phyloP scores from a whole-genome alignment of 768 basidiomycete species.

The Phlebiopsis gigantea region DNA sequence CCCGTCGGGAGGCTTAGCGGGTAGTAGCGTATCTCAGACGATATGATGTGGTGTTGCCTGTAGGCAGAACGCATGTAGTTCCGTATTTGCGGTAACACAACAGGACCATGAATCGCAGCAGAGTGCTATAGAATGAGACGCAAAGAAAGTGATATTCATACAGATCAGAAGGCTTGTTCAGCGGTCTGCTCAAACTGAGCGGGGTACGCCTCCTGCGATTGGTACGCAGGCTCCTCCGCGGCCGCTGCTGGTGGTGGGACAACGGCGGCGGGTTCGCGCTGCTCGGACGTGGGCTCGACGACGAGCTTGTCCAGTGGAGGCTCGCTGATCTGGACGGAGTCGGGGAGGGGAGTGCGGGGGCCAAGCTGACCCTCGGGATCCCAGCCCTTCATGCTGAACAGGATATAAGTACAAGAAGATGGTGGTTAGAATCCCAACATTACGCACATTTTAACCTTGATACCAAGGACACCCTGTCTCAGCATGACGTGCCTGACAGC shows the following conservation, averaged over 20 bases:
- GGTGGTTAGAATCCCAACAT: no score
- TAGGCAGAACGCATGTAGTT: background rate
- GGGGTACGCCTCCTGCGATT: conserved; percentile 33
- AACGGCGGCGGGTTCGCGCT: conserved; percentile 58
- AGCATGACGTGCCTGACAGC: conserved; percentile 98
- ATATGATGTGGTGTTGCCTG: conserved; percentile 6
- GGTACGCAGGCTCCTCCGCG: conserved; percentile 43
- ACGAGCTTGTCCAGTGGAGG: conserved; percentile 89
- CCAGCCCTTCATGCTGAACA: conserved; percentile 85
- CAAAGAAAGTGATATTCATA: conserved; percentile 3
- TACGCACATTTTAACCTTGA: conserved; percentile 98
- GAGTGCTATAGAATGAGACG: background rate
- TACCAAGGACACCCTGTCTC: conserved; percentile 97
- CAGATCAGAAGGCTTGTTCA: conserved; percentile 45
- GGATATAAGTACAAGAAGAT: no score
- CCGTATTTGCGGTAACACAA: conserved; percentile 2
- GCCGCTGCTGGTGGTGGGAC: conserved; percentile 42
- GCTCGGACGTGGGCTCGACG: conserved; percentile 86
- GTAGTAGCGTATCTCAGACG: conserved; percentile 38
- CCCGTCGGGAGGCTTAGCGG: conserved; percentile 43
- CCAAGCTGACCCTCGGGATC: conserved; percentile 90
- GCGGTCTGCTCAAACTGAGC: conserved; percentile 22
- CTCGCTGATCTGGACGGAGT: conserved; percentile 86
- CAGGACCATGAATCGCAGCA: background rate
- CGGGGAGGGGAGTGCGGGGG: conserved; percentile 87